Base-by-base conservation (phyloP, 176 grass and related monocot species). In the Raddia distichophylla region DNA sequence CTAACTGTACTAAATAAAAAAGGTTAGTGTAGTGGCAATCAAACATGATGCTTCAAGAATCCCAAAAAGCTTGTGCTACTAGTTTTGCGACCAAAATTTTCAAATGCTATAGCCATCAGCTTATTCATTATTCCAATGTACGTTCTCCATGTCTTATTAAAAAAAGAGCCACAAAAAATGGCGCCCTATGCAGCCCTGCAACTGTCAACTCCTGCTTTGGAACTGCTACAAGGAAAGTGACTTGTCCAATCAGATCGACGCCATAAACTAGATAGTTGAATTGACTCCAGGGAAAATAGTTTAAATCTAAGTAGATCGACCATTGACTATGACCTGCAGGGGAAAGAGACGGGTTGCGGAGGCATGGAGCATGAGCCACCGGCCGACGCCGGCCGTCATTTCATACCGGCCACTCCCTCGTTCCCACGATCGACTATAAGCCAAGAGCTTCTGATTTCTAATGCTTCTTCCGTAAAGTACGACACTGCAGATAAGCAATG, bases 321-420 rank as follows among this genome's bases (percentile, higher is more conserved):
- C 43, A 27, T 61, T 71, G 74, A 78, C 12, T 78, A 70, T 52
- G 74, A 52, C 34, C 7, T 8, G 32, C 14, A 42, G 0, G 70
- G 66, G 66, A 71, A 17, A 78, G 66, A 53, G 66, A 68, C 68
- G 0, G 63, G 3, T 8, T 6, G 58, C 5, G 10, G 32, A 32
- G n/a, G 67, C n/a, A 49, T 70, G 66, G 32, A 50, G 42, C 55
- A 60, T 11, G 74, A 79, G 37, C 81, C 16, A 73, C 58, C 18
- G 44, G 35, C 55, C 54, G 54, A 61, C 73, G 56, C 44, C 67
- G 52, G 83, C 66, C 83, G 83, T 62, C n/a, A 78, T 78, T 78
- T 70, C 45, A 18, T 63, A 62, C 74, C 56, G 83, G 59, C 83
- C 83, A 78, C 10, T 10, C 49, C 33, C 74, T 78, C 54, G 83